Conservation (phyloP, 2,329 filamentous ascomycete species). For the Pseudogymnoascus sp. region DNA sequence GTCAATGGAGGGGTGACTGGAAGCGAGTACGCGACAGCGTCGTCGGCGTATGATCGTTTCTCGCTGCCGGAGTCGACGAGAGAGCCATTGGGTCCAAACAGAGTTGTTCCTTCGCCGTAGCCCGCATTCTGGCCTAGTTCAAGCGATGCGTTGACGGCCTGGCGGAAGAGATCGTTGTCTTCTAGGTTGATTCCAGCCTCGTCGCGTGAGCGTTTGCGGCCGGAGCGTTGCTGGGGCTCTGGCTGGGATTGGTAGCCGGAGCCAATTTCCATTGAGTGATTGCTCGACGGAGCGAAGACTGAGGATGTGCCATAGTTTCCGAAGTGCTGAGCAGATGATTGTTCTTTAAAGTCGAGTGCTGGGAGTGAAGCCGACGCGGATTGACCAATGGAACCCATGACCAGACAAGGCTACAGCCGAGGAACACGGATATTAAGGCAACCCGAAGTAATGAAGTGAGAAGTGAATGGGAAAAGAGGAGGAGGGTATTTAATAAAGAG, state of each 20-base stretch:
- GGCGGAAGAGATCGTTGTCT: slow-evolving; percentile 37
- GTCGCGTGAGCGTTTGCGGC: slow-evolving; percentile 69
- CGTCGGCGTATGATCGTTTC: slow-evolving; percentile 65
- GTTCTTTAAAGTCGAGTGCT: slow-evolving; percentile 1
- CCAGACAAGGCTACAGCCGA: slow-evolving; percentile 2
- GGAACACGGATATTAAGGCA: neutral
- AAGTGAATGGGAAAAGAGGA: slow-evolving; percentile 1
- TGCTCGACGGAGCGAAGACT: neutral
- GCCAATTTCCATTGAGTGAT: neutral
- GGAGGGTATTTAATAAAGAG: neutral
- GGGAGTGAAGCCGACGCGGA: slow-evolving; percentile 3
- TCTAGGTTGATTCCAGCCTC: slow-evolving; percentile 62
- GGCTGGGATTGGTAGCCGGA: slow-evolving; percentile 12
- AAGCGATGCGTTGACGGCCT: slow-evolving; percentile 34
- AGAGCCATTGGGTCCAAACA: slow-evolving; percentile 58
- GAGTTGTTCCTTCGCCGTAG: slow-evolving; percentile 63
- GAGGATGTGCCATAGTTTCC: neutral
- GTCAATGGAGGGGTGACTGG: slow-evolving; percentile 28
- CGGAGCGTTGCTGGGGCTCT: slow-evolving; percentile 35
- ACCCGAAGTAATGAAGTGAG: neutral
- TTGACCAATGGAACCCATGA: slow-evolving; percentile 9
- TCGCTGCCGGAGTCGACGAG: slow-evolving; percentile 55
- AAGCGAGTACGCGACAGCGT: slow-evolving; percentile 25
- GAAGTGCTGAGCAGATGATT: neutral
- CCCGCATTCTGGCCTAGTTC: slow-evolving; percentile 57